Evolutionary conservation across 2,329 filamentous ascomycete genomes (phyloP).

Genomic region (Venturia pyrina): DNA sequence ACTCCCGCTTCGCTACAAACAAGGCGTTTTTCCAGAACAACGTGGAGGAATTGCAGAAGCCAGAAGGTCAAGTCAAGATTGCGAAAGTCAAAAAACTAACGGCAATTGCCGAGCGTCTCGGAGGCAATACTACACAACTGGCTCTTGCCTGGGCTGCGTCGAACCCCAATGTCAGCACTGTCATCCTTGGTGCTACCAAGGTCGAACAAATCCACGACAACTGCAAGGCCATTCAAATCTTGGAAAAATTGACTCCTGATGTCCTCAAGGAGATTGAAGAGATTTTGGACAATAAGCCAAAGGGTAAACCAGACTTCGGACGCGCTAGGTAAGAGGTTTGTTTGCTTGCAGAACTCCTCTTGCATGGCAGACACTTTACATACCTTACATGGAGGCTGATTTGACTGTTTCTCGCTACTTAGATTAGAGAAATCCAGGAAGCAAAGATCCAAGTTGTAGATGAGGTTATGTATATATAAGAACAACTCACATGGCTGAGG

Average conservation of each 20-base stretch:
- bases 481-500: too few relatives aligned
- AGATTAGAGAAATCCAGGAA: not conserved
- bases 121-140: slow-evolving; percentile 39
- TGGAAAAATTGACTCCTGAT: slow-evolving; percentile 29
- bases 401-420: not conserved
- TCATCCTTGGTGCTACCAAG: slow-evolving; percentile 46
- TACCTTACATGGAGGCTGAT: not conserved
- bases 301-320: slow-evolving; percentile 15
- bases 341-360: not conserved
- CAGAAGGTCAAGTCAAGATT: slow-evolving; percentile 43
- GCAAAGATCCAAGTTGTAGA: not conserved
- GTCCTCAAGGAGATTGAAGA: slow-evolving; percentile 30
- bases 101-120: slow-evolving; percentile 40
- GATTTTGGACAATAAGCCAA: slow-evolving; percentile 30
- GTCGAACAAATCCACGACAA: slow-evolving; percentile 33
- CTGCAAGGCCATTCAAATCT: slow-evolving; percentile 31
- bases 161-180: slow-evolving; percentile 47
- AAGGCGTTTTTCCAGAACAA: slow-evolving; percentile 48
- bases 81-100: slow-evolving; percentile 48
- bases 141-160: slow-evolving; percentile 50
- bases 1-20: slow-evolving; percentile 50
- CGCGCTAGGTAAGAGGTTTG: slow-evolving; percentile 15
- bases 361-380: not conserved
- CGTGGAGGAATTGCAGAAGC: slow-evolving; percentile 40
- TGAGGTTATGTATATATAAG: not conserved